Evolutionary conservation across 2,329 filamentous ascomycete genomes (phyloP).

Genomic region (Fusarium foetens): DNA sequence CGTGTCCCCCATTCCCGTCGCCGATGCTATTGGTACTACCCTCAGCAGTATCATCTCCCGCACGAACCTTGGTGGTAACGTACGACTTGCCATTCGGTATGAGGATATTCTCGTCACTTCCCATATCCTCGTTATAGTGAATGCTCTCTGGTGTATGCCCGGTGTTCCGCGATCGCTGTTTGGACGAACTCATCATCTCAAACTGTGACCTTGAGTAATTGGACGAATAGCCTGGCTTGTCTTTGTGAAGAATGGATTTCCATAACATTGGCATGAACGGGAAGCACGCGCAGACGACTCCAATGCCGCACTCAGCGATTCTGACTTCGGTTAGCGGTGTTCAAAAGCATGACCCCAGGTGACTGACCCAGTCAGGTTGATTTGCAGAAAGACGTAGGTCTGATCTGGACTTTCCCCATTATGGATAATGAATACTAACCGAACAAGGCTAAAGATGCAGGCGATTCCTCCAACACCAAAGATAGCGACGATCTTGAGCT

Average conservation of each 20-base stretch:
- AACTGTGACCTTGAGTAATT: constrained; percentile 25
- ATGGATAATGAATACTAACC: constrained; percentile 23
- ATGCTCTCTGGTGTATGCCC: background rate
- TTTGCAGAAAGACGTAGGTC: constrained; percentile 28
- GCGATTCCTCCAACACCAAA: constrained; percentile 25
- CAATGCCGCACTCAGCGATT: constrained; percentile 30
- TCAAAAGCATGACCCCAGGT: rapidly evolving
- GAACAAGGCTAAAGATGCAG: constrained; percentile 22
- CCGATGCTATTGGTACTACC: background rate
- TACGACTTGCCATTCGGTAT: constrained; percentile 10
- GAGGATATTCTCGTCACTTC: constrained; percentile 27
- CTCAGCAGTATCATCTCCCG: background rate
- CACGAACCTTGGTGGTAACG: constrained; percentile 15
- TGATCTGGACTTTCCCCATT: constrained; percentile 26
- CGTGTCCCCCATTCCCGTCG: background rate
- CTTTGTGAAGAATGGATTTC: constrained; percentile 30
- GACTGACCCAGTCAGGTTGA: constrained; percentile 26
- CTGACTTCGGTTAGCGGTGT: background rate
- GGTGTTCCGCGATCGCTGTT: constrained; percentile 7
- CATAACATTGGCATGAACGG: constrained; percentile 33
- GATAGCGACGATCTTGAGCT: constrained; percentile 25
- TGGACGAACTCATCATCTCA: constrained; percentile 25
- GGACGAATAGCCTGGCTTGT: constrained; percentile 25
- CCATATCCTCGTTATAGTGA: constrained; percentile 5
- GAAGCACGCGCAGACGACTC: constrained; percentile 30